Conservation (phyloP, 345 rosid genomes). For the Brassica incana region DNA sequence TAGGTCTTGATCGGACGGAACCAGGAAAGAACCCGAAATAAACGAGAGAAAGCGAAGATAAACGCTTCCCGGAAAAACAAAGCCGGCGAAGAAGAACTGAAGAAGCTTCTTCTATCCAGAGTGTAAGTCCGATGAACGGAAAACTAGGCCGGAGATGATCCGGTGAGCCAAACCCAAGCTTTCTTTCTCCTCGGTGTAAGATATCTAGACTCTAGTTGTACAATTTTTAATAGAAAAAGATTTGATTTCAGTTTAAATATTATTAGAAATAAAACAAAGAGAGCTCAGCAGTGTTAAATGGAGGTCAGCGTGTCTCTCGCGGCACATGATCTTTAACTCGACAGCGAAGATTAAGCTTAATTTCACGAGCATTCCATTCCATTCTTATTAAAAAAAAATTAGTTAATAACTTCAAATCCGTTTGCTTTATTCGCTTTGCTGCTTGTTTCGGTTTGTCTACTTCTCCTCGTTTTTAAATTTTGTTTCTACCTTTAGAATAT, state of each 20-base stretch:
- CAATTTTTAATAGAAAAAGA: not conserved
- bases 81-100: too few relatives aligned
- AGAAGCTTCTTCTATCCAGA: too few relatives aligned
- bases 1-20: too few relatives aligned
- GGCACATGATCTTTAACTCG: slow-evolving; percentile 38
- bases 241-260: not conserved
- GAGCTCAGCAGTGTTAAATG: slow-evolving; percentile 36
- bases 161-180: too few relatives aligned
- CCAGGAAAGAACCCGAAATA: too few relatives aligned
- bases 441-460: slow-evolving; percentile 11
- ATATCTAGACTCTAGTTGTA: too few relatives aligned
- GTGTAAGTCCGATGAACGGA: too few relatives aligned
- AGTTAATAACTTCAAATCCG: not conserved
- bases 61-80: too few relatives aligned
- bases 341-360: slow-evolving; percentile 40
- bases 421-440: slow-evolving; percentile 31
- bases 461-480: not conserved
- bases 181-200: too few relatives aligned
- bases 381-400: not conserved
- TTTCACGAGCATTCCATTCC: slow-evolving; percentile 34
- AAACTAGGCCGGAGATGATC: too few relatives aligned
- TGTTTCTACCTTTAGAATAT: not conserved
- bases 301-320: slow-evolving; percentile 44
- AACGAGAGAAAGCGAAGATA: too few relatives aligned
- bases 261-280: not conserved